Conservation (phyloP, 805 yeast species). For the Starmerella scarabaei region DNA sequence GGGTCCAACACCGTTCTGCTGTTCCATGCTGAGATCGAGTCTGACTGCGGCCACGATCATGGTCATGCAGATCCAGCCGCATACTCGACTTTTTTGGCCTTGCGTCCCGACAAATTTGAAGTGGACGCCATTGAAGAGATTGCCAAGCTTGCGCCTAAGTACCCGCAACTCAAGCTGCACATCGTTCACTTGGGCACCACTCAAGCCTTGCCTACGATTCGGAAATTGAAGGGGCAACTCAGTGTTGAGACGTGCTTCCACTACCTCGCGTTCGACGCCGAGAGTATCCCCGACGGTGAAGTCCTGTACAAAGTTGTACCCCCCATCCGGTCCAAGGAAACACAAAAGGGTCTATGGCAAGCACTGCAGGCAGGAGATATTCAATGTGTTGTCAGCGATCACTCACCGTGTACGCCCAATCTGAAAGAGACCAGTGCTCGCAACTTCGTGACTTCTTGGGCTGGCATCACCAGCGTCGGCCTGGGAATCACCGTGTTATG, state of each 20-base stretch:
- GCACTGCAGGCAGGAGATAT: constrained; percentile 56
- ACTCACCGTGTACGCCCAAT: constrained; percentile 91
- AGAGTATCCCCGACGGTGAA: constrained; percentile 58
- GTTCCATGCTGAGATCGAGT: constrained; percentile 91
- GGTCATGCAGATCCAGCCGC: constrained; percentile 39
- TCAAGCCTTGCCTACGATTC: constrained; percentile 65
- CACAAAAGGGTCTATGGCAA: constrained; percentile 62
- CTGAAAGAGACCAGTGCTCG: constrained; percentile 70
- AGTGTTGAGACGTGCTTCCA: constrained; percentile 93
- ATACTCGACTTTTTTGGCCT: constrained; percentile 61
- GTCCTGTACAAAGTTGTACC: constrained; percentile 93
- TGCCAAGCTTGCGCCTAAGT: constrained; percentile 43
- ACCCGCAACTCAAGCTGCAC: constrained; percentile 42
- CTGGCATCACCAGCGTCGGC: constrained; percentile 89
- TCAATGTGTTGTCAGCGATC: constrained; percentile 84
- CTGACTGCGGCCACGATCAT: constrained; percentile 23
- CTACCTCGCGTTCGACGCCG: constrained; percentile 66
- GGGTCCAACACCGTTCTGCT: constrained; percentile 58
- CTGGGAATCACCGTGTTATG: constrained; percentile 71
- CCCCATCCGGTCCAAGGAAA: constrained; percentile 68
- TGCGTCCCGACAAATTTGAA: constrained; percentile 83
- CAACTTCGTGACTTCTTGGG: constrained; percentile 90
- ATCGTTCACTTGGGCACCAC: constrained; percentile 84
- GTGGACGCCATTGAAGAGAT: constrained; percentile 68
- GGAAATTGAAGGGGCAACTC: constrained; percentile 32